A percentile compares a stretch with the other conserved stretches of the same genome.
phyloP scores from a whole-genome alignment of 192 early-diverging fungal genomes.

The Entomortierella lignicola region DNA sequence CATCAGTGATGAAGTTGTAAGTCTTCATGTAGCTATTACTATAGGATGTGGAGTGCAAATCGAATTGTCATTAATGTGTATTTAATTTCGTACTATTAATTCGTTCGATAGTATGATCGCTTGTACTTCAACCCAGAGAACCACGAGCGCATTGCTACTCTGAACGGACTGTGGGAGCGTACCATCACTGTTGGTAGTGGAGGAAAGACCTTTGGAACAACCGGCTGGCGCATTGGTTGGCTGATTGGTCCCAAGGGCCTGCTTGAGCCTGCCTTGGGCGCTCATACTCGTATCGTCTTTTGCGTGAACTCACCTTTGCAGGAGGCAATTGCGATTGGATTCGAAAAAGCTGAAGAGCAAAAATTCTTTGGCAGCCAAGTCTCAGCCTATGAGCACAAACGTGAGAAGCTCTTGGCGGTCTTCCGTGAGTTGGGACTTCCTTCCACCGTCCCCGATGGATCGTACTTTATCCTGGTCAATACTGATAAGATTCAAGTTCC shows the following conservation, averaged over 20 bases:
- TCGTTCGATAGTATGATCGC: conserved; percentile 78
- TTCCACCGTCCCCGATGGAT: conserved; percentile 89
- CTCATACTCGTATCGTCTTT: conserved; percentile 92
- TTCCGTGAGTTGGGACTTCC: conserved; percentile 77
- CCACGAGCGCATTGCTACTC: conserved; percentile 82
- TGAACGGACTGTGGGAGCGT: conserved; percentile 90
- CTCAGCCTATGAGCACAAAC: conserved; percentile 74
- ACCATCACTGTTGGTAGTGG: conserved; percentile 94
- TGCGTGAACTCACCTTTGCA: conserved; percentile 91
- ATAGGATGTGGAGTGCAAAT: too few species aligned
- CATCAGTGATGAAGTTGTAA: conserved; percentile 90
- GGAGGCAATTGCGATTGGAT: conserved; percentile 80
- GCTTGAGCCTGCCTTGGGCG: conserved; percentile 79
- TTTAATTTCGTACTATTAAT: neutral
- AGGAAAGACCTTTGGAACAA: conserved; percentile 95
- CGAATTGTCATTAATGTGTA: neutral
- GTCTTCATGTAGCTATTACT: neutral
- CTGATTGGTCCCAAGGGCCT: conserved; percentile 79
- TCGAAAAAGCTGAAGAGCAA: conserved; percentile 70
- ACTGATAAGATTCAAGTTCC: conserved; percentile 75
- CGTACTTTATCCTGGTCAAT: conserved; percentile 94
- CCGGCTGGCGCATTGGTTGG: conserved; percentile 98
- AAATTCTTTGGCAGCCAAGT: conserved; percentile 79
- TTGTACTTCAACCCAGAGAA: conserved; percentile 77
- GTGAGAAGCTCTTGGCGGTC: conserved; percentile 75